Conservation (phyloP, 768 basidiomycete species). For the Antrodiella citrinella region DNA sequence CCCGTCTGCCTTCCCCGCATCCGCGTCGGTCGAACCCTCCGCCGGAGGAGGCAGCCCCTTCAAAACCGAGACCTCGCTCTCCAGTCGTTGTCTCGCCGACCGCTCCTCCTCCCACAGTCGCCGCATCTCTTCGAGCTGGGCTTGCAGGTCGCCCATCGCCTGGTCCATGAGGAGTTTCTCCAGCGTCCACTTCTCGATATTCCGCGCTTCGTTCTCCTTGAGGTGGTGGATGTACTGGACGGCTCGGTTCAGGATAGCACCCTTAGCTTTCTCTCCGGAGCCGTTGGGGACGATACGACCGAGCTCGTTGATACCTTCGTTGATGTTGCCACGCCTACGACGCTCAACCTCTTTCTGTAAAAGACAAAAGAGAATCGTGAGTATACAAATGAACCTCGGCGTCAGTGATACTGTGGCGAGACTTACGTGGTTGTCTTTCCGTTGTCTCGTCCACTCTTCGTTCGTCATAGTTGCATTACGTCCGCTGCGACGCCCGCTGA, state of each 20-base stretch:
- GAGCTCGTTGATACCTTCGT: conserved; percentile 91
- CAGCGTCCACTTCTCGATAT: conserved; percentile 90
- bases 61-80: conserved; percentile 56
- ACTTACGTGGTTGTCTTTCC: conserved; percentile 41
- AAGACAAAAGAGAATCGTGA: not conserved
- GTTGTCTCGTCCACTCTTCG: conserved; percentile 32
- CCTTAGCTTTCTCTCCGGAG: conserved; percentile 83
- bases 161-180: conserved; percentile 91
- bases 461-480: conserved; percentile 24
- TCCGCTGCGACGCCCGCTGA: conserved; percentile 16
- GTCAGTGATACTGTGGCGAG: too few species aligned
- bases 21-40: conserved; percentile 1
- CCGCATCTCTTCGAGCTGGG: conserved; percentile 75
- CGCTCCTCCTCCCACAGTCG: conserved; percentile 79
- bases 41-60: conserved; percentile 21
- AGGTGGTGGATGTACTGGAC: conserved; percentile 90
- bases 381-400: too few species aligned
- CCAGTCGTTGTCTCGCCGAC: conserved; percentile 45
- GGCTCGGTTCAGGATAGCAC: conserved; percentile 79
- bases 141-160: conserved; percentile 81
- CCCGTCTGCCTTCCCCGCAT: conserved; percentile 3
- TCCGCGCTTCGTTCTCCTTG: conserved; percentile 83
- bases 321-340: conserved; percentile 89
- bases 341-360: conserved; percentile 96
- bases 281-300: conserved; percentile 83